phyloP scores from a whole-genome alignment of 2,329 filamentous ascomycete species.

The Xylaria sp. region DNA sequence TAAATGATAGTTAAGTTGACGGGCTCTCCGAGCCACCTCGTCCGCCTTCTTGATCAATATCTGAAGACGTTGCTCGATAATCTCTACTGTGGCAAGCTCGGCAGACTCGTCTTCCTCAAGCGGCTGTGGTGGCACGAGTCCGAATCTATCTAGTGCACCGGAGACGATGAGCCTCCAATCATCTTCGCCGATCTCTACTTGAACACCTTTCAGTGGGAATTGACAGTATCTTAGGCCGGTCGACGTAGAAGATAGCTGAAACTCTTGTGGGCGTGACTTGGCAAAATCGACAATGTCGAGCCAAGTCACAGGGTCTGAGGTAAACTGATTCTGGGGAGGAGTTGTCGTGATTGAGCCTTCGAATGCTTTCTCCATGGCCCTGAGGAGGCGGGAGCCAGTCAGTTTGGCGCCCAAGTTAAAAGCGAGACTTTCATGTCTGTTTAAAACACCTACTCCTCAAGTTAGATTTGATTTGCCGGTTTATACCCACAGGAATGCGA shows the following conservation, averaged over 20 bases:
- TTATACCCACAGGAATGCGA: constrained; percentile 2
- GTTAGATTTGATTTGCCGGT: constrained; percentile 29
- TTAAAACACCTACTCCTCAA: constrained; percentile 71
- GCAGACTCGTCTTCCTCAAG: constrained; percentile 88
- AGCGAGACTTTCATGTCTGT: constrained; percentile 86
- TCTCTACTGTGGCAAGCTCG: constrained; percentile 84
- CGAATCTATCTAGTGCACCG: constrained; percentile 79
- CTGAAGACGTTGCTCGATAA: constrained; percentile 80
- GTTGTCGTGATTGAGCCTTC: constrained; percentile 76
- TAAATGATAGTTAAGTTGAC: constrained; percentile 83
- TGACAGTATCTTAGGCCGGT: constrained; percentile 80
- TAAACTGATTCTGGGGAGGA: constrained; percentile 66
- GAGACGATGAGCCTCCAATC: constrained; percentile 87
- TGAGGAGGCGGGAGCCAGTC: constrained; percentile 83
- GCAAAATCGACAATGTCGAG: constrained; percentile 88
- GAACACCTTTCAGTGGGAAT: constrained; percentile 82
- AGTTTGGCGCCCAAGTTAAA: constrained; percentile 86
- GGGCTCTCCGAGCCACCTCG: constrained; percentile 70
- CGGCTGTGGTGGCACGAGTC: constrained; percentile 80
- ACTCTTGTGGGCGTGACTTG: constrained; percentile 81
- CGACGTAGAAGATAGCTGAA: constrained; percentile 74
- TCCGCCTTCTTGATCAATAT: constrained; percentile 84
- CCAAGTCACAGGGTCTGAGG: constrained; percentile 73
- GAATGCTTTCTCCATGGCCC: constrained; percentile 87
- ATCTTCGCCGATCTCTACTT: constrained; percentile 87